Evolutionary conservation across 345 rosid species (phyloP).

Genomic region (thale cress (Arabidopsis thaliana)): DNA sequence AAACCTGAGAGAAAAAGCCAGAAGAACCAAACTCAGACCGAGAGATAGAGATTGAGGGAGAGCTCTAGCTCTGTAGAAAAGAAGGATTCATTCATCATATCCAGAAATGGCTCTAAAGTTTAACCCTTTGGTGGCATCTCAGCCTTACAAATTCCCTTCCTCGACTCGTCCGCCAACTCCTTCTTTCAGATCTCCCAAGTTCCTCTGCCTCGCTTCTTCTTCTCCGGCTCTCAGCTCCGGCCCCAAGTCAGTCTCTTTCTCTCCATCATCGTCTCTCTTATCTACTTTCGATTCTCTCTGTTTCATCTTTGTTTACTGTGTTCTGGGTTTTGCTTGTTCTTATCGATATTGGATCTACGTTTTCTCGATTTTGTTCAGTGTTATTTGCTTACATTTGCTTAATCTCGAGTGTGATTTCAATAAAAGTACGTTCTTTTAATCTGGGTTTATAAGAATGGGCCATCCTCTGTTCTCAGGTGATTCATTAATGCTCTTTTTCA

Average conservation of each 20-base stretch:
- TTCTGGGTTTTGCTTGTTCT: constrained; percentile 22
- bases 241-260: constrained; percentile 53
- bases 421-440: neutral
- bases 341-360: constrained; percentile 43
- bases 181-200: constrained; percentile 77
- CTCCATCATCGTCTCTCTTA: constrained; percentile 16
- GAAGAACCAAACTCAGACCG: constrained; percentile 4
- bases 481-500: constrained; percentile 19
- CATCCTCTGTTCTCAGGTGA: constrained; percentile 15
- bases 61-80: neutral
- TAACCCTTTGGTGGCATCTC: constrained; percentile 55
- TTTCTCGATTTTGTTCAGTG: constrained; percentile 12
- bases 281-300: constrained; percentile 29
- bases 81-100: neutral
- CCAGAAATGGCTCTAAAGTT: constrained; percentile 70
- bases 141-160: constrained; percentile 59
- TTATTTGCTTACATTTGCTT: constrained; percentile 21
- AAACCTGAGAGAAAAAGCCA: constrained; percentile 28
- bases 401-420: constrained; percentile 15
- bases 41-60: neutral
- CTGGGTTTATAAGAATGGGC: constrained; percentile 15
- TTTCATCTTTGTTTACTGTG: constrained; percentile 18
- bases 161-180: constrained; percentile 63
- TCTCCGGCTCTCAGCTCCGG: constrained; percentile 75
- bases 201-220: constrained; percentile 53